Base-by-base conservation (phyloP, 495 filamentous ascomycete species). In the Neurospora discreta region DNA sequence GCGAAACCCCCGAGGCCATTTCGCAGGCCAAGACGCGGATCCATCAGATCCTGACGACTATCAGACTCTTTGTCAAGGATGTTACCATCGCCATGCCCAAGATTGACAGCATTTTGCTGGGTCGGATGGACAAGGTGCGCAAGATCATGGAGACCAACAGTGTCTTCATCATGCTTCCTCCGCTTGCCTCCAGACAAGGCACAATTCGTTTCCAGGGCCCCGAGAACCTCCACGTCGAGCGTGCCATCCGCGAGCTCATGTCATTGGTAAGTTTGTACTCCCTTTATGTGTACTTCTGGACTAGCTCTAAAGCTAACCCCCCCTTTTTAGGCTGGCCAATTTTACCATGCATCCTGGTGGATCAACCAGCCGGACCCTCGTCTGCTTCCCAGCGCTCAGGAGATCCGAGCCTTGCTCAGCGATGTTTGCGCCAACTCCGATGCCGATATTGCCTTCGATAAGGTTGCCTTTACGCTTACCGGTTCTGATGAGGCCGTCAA, bases 121-220 rank as follows among this genome's bases (percentile, higher is more conserved):
- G 91, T 70, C 91, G 96, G 15, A 85, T 98, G 77, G 95, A 98
- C 80, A 98, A 98, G 78, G 92, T 98, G 39, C 90, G 93, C 72
- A 97, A 97, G 86, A 97, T 99, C 68, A 97, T 97, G 85, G 95
- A 98, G 79, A 90, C 90, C 69, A 98, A 98, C 77, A 95, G 94
- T 10, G 94, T 95, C 7, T 97, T 94, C 81, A 91, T 99, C 74
- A 87, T 96, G 71, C 92, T 98, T 70, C 94, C 95, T 5, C 87
- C 89, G 26, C 86, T 98, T 42, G 95, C 92, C 23, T 91, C 92
- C 71, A 90, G 92, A 76, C 89, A 90, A 20, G 90, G 88, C 69
- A 80, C 90, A 41, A 90, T 98, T 74, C 90, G 95, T 26, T 90
- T 98, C 42, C 96, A 98, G 78, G 96, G 93, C 68, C 90, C 90